These are phyloP conservation scores for Aspergillus mulundensis DNA, from an alignment of 495 filamentous ascomycete genomes.

Conservation along the genomic window DNA sequence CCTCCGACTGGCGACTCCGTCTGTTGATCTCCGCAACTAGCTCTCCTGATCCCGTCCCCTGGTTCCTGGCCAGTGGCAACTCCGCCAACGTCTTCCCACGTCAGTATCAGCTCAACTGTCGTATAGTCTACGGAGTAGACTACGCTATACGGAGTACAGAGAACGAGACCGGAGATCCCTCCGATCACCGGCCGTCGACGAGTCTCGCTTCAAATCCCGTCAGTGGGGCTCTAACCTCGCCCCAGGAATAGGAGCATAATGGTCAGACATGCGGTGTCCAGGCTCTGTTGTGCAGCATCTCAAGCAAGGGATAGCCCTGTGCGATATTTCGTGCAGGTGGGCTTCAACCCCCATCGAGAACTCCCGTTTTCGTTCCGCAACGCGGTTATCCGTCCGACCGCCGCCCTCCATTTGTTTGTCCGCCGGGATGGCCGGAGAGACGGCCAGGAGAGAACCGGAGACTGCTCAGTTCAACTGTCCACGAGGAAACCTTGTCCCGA, in stretches of 20 bases:
- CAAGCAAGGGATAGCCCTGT: conserved; percentile 23
- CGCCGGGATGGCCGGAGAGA: not conserved
- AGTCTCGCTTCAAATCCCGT: not conserved
- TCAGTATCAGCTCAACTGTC: not conserved
- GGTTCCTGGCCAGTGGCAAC: not conserved
- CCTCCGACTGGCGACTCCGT: not conserved
- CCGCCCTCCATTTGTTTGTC: not conserved
- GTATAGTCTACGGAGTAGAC: too few species aligned
- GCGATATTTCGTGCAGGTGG: conserved; percentile 8
- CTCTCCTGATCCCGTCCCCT: conserved; percentile 22
- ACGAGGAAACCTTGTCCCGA: not conserved
- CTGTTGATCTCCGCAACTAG: conserved; percentile 16
- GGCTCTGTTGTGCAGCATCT: not conserved
- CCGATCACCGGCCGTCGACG: not conserved
- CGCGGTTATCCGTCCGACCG: not conserved
- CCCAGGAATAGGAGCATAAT: not conserved
- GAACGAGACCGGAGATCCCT: not conserved
- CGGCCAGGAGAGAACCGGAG: not conserved
- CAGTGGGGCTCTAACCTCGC: not conserved
- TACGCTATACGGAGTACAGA: too few species aligned
- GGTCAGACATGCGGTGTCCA: not conserved
- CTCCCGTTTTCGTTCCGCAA: not conserved
- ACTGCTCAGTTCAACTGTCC: not conserved
- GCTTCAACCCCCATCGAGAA: not conserved
- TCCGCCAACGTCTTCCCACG: not conserved